These are phyloP conservation scores for Glonium stellatum DNA, from an alignment of 495 filamentous ascomycete genomes.

Conservation along the genomic window DNA sequence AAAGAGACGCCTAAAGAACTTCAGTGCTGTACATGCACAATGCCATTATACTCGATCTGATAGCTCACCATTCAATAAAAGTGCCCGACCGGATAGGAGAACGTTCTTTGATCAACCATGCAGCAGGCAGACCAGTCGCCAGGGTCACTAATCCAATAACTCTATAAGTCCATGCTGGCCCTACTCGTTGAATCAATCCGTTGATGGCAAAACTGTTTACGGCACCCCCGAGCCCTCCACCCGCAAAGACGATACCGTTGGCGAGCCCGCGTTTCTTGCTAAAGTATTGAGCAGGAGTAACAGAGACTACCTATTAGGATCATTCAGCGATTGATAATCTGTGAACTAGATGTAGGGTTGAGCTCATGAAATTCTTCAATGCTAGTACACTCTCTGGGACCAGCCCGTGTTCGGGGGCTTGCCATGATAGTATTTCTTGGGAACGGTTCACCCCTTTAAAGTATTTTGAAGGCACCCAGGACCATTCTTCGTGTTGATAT, in stretches of 20 bases:
- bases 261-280: constrained; percentile 46
- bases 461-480: no score
- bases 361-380: no score
- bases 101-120: constrained; percentile 50
- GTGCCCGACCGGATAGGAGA: constrained; percentile 36
- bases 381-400: no score
- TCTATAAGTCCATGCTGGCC: constrained; percentile 48
- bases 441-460: no score
- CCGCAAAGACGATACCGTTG: constrained; percentile 49
- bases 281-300: constrained; percentile 47
- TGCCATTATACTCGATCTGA: not conserved
- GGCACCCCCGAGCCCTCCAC: constrained; percentile 47
- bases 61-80: constrained; percentile 45
- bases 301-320: constrained; percentile 35
- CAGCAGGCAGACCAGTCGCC: constrained; percentile 48
- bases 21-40: not conserved
- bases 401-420: no score
- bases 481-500: no score
- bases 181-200: constrained; percentile 39
- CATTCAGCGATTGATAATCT: no score
- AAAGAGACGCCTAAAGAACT: constrained; percentile 34
- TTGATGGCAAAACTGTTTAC: constrained; percentile 45
- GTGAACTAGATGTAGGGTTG: no score
- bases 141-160: constrained; percentile 43
- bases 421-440: no score